Conservation (phyloP, 805 yeast species). For the Lipomyces sp. region DNA sequence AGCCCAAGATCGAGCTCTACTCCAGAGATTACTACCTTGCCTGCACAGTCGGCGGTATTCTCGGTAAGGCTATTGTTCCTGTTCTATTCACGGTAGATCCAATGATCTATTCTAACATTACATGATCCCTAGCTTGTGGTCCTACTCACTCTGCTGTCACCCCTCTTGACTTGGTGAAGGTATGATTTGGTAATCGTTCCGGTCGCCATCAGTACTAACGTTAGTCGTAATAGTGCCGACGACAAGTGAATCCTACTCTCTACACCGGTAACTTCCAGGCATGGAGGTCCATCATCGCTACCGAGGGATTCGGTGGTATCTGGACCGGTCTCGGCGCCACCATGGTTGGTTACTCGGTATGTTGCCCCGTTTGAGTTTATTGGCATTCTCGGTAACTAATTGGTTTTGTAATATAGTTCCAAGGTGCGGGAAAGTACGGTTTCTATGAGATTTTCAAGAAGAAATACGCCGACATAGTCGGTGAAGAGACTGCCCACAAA, state of each 20-base stretch:
- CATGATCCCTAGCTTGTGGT: constrained; percentile 72
- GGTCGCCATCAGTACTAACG: neutral
- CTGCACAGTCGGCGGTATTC: constrained; percentile 75
- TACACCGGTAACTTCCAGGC: constrained; percentile 82
- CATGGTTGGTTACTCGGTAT: constrained; percentile 76
- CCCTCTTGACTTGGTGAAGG: constrained; percentile 88
- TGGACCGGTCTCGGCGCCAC: constrained; percentile 94
- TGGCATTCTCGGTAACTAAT: neutral
- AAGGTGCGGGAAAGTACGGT: constrained; percentile 98
- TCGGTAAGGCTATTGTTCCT: constrained; percentile 43
- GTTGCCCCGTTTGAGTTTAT: neutral
- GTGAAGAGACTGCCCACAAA: constrained; percentile 62
- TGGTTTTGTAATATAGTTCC: constrained; percentile 51
- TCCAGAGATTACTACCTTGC: constrained; percentile 69
- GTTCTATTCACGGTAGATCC: constrained; percentile 1
- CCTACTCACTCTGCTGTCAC: constrained; percentile 95
- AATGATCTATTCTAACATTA: neutral
- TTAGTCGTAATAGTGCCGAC: constrained; percentile 57
- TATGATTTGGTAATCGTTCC: constrained; percentile 3
- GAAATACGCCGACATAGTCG: constrained; percentile 68
- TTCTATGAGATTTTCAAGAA: constrained; percentile 90
- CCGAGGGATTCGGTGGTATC: constrained; percentile 75
- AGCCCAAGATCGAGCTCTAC: constrained; percentile 55
- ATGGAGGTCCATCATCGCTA: constrained; percentile 72
- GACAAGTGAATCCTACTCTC: constrained; percentile 78